Conservation (phyloP, 2,329 filamentous ascomycete species). For the Xylaria sp. region DNA sequence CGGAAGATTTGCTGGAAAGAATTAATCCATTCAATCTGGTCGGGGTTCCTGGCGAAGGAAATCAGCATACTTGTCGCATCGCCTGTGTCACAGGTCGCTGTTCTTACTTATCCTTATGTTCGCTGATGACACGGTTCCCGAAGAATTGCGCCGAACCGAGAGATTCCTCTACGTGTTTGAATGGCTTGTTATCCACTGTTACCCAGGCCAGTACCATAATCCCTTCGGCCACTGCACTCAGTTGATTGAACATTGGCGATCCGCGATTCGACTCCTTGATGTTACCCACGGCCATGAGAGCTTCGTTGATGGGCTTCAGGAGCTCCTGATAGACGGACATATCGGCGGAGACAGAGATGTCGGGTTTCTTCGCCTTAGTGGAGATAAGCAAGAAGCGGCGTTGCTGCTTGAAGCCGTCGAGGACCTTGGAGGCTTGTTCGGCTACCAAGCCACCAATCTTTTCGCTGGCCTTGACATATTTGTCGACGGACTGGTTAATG, state of each 20-base stretch:
- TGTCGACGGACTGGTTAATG: constrained; percentile 73
- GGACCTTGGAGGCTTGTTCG: constrained; percentile 70
- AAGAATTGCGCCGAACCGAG: constrained; percentile 88
- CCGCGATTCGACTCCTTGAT: constrained; percentile 83
- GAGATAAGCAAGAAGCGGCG: constrained; percentile 86
- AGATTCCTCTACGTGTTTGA: constrained; percentile 83
- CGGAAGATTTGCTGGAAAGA: constrained; percentile 92
- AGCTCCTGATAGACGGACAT: constrained; percentile 74
- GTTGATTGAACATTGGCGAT: constrained; percentile 76
- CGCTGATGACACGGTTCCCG: constrained; percentile 90
- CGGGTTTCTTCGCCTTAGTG: constrained; percentile 91
- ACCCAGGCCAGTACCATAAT: constrained; percentile 93
- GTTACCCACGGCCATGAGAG: constrained; percentile 77
- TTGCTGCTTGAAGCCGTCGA: constrained; percentile 78
- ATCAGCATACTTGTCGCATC: constrained; percentile 16
- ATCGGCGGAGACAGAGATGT: constrained; percentile 61
- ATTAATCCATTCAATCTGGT: constrained; percentile 87
- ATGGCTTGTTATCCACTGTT: constrained; percentile 79
- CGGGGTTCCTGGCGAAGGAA: constrained; percentile 60
- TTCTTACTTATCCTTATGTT: constrained; percentile 73
- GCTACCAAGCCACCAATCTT: constrained; percentile 78
- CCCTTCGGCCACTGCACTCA: constrained; percentile 87
- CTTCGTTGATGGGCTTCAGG: constrained; percentile 84
- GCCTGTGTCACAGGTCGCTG: not conserved
- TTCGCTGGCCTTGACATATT: constrained; percentile 78